Base-by-base conservation (phyloP, 345 rosid species). In the Eucalyptus grandis region DNA sequence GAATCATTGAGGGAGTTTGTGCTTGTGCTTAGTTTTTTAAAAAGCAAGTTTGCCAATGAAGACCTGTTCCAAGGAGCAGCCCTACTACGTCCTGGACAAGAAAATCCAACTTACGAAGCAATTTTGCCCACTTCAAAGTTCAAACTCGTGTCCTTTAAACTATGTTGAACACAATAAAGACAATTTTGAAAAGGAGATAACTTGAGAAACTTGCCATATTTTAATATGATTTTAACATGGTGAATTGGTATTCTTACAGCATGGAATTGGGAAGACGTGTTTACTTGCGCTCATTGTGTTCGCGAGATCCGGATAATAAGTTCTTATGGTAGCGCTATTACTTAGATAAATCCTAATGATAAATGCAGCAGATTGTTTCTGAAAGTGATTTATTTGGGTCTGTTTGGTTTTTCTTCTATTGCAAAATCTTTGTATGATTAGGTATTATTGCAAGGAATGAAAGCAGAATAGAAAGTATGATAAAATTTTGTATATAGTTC, bases 321-420 rank as follows among this genome's bases (percentile, higher is more conserved):
- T 8, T 0, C 80, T 16, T 16, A 67, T 31, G 6, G 6, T 31
- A 31, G 11, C 0, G 4, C 40, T 31, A 6, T 67, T 31, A 4
- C 80, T 15, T 67, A 31, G 22, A 67, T 67, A 31, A 31, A 67
- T 31, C 80, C 11, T 67, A 15, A 31, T 31, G 24, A 69, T 31
- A 15, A 31, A 31, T 69, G 40, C 43, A 67, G 80, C 77, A 15
- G 40, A 67, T 34, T 15, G 22, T 17, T 16, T 10, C 21, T 34
- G 13, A 69, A 34, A 69, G 81, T 17, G 81, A 31, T 69, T 69
- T 69, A 69, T 2, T 69, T 19, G 43, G 43, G 44, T 34, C 4
- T 69, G 43, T 67, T 9, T 15, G 10, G 11, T 67, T 16, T 5
- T 69, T 69, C 6, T 69, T 69, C 8, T 3, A 5, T 10, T 37